Percentiles rank a stretch among this genome's conserved stretches.
These are phyloP conservation scores for Multifurca ochricompacta DNA, from an alignment of 768 basidiomycete genomes.

Conservation along the genomic window DNA sequence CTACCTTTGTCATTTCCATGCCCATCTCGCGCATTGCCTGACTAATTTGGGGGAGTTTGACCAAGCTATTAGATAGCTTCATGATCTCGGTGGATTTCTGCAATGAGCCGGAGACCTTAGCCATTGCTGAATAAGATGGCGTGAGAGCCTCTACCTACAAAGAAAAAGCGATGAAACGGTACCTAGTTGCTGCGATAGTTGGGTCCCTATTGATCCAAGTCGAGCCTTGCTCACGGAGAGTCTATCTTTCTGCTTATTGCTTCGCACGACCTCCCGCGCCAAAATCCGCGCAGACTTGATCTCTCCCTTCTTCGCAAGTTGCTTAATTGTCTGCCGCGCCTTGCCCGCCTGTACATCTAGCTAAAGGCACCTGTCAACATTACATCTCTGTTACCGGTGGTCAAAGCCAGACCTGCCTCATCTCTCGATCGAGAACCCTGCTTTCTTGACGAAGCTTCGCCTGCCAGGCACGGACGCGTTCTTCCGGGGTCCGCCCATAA, in stretches of 20 bases:
- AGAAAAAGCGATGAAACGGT: conserved; percentile 26
- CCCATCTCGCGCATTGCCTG: conserved; percentile 95
- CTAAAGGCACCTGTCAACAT: conserved; percentile 33
- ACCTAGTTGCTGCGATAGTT: conserved; percentile 91
- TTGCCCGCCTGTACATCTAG: conserved; percentile 78
- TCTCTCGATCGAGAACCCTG: conserved; percentile 85
- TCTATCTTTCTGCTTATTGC: conserved; percentile 89
- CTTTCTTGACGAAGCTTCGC: conserved; percentile 73
- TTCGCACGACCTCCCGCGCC: conserved; percentile 90
- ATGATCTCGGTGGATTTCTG: conserved; percentile 99
- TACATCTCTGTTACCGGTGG: conserved; percentile 13
- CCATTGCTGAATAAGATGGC: conserved; percentile 55
- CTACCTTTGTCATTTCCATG: conserved; percentile 98
- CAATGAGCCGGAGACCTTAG: conserved; percentile 94
- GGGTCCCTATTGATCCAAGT: conserved; percentile 82
- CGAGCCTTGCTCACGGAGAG: conserved; percentile 89
- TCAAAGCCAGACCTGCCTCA: conserved; percentile 71
- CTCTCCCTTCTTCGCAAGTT: conserved; percentile 86
- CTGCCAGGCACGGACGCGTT: conserved; percentile 90
- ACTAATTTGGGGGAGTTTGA: conserved; percentile 89
- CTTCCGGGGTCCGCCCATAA: conserved; percentile 95
- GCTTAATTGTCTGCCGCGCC: conserved; percentile 73
- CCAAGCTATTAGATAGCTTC: conserved; percentile 90
- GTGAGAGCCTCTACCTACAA: background rate
- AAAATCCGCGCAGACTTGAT: conserved; percentile 88